These are phyloP conservation scores for Platanthera zijinensis DNA, from an alignment of 106 monocot genomes.

Conservation along the genomic window DNA sequence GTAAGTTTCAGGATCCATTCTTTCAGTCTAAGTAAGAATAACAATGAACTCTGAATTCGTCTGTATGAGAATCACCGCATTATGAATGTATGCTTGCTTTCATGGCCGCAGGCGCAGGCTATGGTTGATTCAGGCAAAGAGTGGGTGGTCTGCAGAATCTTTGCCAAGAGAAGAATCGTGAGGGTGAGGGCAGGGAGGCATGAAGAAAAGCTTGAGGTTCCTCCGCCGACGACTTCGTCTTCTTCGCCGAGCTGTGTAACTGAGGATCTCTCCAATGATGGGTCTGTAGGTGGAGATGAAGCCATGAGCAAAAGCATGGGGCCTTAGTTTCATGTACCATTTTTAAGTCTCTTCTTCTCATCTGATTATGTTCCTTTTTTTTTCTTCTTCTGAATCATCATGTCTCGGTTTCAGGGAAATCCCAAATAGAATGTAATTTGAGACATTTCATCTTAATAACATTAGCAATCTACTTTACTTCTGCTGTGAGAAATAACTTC, in stretches of 20 bases:
- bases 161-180: not conserved
- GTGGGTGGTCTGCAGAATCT: conserved; percentile 7
- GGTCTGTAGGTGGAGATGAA: conserved; percentile 1
- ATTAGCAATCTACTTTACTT: not conserved
- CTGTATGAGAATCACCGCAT: not conserved
- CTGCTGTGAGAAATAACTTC: not conserved
- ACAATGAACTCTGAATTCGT: too few relatives aligned
- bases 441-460: not conserved
- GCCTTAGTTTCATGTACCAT: not conserved
- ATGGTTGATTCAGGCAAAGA: conserved; percentile 5
- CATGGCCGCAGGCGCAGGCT: conserved; percentile 2
- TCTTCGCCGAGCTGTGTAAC: not conserved
- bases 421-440: not conserved
- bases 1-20: not conserved
- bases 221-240: not conserved
- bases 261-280: not conserved
- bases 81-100: not conserved
- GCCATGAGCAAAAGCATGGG: not conserved
- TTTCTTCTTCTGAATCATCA: not conserved
- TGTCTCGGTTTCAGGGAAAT: not conserved
- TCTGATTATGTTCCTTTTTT: not conserved
- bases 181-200: not conserved
- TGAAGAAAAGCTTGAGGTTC: not conserved
- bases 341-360: not conserved
- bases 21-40: not conserved